phyloP scores from a whole-genome alignment of 495 filamentous ascomycete species.

The Venustampulla echinocandica region DNA sequence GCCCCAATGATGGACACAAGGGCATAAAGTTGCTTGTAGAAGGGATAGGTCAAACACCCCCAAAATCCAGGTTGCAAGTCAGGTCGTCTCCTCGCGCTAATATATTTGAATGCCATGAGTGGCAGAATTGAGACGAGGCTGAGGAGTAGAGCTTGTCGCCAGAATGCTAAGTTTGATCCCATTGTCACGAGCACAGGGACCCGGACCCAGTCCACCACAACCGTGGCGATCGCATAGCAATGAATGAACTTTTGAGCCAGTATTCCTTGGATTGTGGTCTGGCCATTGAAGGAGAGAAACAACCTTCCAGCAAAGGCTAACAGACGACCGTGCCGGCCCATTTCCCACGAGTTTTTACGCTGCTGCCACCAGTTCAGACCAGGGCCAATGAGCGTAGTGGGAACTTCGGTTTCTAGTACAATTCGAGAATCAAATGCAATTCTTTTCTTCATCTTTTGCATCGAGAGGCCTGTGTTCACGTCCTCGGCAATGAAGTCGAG shows the following conservation, averaged over 20 bases:
- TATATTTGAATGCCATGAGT: constrained; percentile 4
- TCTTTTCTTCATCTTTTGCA: neutral
- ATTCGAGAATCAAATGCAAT: constrained; percentile 1
- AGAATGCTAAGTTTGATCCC: neutral
- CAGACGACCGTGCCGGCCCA: neutral
- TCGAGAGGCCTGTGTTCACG: neutral
- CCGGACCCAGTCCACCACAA: constrained; percentile 6
- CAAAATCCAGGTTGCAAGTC: constrained; percentile 7
- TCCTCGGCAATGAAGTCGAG: constrained; percentile 9
- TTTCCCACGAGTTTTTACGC: neutral
- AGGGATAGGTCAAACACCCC: constrained; percentile 4
- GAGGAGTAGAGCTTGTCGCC: constrained; percentile 3
- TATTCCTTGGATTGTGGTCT: constrained; percentile 6
- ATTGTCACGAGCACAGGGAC: constrained; percentile 5
- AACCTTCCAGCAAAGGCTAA: neutral
- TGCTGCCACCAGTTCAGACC: constrained; percentile 4
- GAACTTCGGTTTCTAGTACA: constrained; percentile 9
- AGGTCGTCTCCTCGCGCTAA: neutral
- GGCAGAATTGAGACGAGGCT: constrained; percentile 4
- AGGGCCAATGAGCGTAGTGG: constrained; percentile 5
- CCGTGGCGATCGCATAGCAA: neutral
- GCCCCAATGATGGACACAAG: constrained; percentile 4
- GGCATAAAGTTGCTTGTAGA: constrained; percentile 9
- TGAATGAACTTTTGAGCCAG: constrained; percentile 3
- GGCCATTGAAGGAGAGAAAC: constrained; percentile 7